phyloP scores from a whole-genome alignment of 306 rosid species.

The Gynostemma pentaphyllum region DNA sequence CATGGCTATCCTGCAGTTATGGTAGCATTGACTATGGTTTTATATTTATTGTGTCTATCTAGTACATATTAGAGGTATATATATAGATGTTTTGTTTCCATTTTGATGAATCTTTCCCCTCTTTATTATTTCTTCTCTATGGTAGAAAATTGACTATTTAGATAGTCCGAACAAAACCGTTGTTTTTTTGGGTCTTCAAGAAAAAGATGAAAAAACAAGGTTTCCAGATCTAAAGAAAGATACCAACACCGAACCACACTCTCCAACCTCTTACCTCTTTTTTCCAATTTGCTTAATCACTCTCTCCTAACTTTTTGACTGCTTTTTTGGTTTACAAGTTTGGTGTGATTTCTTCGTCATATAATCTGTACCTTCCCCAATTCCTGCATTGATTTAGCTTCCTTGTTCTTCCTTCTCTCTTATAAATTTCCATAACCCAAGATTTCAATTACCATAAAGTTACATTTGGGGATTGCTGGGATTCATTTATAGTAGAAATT shows the following conservation, averaged over 20 bases:
- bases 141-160: not conserved
- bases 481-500: slow-evolving; percentile 1
- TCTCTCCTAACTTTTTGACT: slow-evolving; percentile 14
- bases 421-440: slow-evolving; percentile 20
- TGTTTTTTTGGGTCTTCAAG: slow-evolving; percentile 12
- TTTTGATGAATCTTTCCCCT: slow-evolving; percentile 6
- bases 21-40: no score
- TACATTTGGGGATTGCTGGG: not conserved
- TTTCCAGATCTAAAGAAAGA: slow-evolving; percentile 41
- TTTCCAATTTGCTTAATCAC: slow-evolving; percentile 1
- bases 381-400: slow-evolving; percentile 10
- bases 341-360: slow-evolving; percentile 22
- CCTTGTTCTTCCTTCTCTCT: not conserved
- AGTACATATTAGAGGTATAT: no score
- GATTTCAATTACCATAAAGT: not conserved
- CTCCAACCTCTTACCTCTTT: slow-evolving; percentile 2
- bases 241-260: slow-evolving; percentile 33
- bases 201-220: not conserved
- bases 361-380: slow-evolving; percentile 18
- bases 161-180: not conserved
- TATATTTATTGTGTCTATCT: no score
- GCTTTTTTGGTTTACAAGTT: slow-evolving; percentile 17
- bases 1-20: no score
- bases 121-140: no score
- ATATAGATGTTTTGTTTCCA: no score